Evolutionary conservation across 148 eudicot genomes (phyloP).

Genomic region (Selenicereus undatus): DNA sequence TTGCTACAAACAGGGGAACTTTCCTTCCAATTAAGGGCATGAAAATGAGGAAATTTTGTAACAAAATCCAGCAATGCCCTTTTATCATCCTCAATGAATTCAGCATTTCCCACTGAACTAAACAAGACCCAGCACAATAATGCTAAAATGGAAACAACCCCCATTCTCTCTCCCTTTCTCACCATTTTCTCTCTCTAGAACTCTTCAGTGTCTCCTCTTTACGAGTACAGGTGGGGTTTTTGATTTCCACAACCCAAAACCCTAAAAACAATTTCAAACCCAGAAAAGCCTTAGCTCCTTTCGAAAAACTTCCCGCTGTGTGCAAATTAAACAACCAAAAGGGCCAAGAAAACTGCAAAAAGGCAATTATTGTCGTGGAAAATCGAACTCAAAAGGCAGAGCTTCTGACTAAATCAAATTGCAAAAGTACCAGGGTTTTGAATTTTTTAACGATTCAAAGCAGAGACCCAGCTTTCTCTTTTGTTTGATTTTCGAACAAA

Average conservation of each 20-base stretch:
- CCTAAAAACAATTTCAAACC: constrained; percentile 12
- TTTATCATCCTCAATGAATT: constrained; percentile 49
- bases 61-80: constrained; percentile 66
- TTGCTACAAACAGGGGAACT: constrained; percentile 44
- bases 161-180: constrained; percentile 25
- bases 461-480: background rate
- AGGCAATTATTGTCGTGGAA: constrained; percentile 5
- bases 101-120: constrained; percentile 15
- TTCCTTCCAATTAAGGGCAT: constrained; percentile 57
- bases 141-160: constrained; percentile 15
- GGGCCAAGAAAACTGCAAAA: background rate
- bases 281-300: background rate
- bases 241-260: constrained; percentile 13
- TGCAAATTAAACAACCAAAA: constrained; percentile 4
- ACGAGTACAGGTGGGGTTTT: constrained; percentile 7
- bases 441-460: background rate
- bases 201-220: background rate
- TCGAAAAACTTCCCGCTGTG: constrained; percentile 27
- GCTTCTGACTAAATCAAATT: background rate
- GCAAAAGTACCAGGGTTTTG: background rate
- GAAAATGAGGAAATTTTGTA: constrained; percentile 41
- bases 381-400: constrained; percentile 25
- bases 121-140: constrained; percentile 8
- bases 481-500: background rate
- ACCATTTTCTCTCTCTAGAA: background rate